Evolutionary conservation across 169 alveolate genomes (phyloP).

Genomic region (Plasmodium ovale): DNA sequence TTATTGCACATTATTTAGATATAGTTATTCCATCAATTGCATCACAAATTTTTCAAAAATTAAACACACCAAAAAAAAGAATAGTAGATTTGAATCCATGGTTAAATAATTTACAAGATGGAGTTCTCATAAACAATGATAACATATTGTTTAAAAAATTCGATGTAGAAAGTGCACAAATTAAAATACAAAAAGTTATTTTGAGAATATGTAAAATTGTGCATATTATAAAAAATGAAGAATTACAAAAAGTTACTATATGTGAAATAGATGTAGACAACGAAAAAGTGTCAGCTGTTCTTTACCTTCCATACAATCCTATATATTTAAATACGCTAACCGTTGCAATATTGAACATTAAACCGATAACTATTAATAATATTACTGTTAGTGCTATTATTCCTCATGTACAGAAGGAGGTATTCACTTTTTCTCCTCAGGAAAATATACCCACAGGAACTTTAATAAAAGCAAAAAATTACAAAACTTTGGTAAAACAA

Average conservation of each 20-base stretch:
- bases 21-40: constrained; percentile 91
- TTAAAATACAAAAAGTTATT: constrained; percentile 63
- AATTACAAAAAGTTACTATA: constrained; percentile 1
- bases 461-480: constrained; percentile 43
- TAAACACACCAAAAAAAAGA: constrained; percentile 81
- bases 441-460: constrained; percentile 53
- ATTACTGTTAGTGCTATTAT: constrained; percentile 54
- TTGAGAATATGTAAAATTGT: constrained; percentile 60
- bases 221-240: constrained; percentile 20
- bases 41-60: constrained; percentile 82
- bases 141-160: constrained; percentile 62
- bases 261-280: constrained; percentile 48
- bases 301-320: constrained; percentile 13
- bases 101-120: constrained; percentile 79
- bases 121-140: constrained; percentile 47
- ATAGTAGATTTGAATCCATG: constrained; percentile 78
- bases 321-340: constrained; percentile 20
- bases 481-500: constrained; percentile 62
- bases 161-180: constrained; percentile 32
- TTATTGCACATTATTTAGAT: constrained; percentile 89
- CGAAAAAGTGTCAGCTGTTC: constrained; percentile 36
- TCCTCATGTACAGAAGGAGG: constrained; percentile 55
- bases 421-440: constrained; percentile 11
- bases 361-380: constrained; percentile 64
- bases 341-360: constrained; percentile 39